phyloP scores from a whole-genome alignment of 805 yeast genomes.

The Komagataella pseudopastoris region DNA sequence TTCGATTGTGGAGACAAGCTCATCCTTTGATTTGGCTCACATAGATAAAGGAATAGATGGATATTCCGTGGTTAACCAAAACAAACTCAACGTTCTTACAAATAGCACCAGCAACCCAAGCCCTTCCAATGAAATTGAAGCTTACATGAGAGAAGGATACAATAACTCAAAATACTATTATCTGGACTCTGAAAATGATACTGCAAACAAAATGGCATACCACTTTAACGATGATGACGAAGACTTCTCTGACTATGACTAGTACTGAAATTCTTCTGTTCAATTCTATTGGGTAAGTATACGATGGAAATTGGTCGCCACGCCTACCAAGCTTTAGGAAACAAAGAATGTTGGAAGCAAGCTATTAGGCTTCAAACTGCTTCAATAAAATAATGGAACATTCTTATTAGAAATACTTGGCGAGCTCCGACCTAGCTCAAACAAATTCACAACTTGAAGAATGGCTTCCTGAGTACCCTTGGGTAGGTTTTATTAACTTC shows the following conservation, averaged over 20 bases:
- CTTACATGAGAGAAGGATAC: constrained; percentile 19
- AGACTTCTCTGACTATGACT: constrained; percentile 2
- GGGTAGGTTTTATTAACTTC: not conserved
- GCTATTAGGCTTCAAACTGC: too few relatives aligned
- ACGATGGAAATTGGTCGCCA: not conserved
- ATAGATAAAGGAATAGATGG: constrained; percentile 22
- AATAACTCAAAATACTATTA: constrained; percentile 1
- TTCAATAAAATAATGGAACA: not conserved
- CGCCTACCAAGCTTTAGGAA: not conserved
- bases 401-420: not conserved
- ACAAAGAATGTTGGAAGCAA: not conserved
- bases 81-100: not conserved
- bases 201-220: constrained; percentile 1
- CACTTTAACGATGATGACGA: constrained; percentile 3
- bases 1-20: constrained; percentile 33
- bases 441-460: not conserved
- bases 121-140: constrained; percentile 20
- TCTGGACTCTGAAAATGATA: constrained; percentile 1
- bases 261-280: not conserved
- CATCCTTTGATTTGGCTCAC: constrained; percentile 18
- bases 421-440: not conserved
- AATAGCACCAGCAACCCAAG: constrained; percentile 3
- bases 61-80: constrained; percentile 8
- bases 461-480: not conserved
- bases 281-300: not conserved